Base-by-base conservation (phyloP, 202 grass and related monocot genomes). In the Zizania palustris region DNA sequence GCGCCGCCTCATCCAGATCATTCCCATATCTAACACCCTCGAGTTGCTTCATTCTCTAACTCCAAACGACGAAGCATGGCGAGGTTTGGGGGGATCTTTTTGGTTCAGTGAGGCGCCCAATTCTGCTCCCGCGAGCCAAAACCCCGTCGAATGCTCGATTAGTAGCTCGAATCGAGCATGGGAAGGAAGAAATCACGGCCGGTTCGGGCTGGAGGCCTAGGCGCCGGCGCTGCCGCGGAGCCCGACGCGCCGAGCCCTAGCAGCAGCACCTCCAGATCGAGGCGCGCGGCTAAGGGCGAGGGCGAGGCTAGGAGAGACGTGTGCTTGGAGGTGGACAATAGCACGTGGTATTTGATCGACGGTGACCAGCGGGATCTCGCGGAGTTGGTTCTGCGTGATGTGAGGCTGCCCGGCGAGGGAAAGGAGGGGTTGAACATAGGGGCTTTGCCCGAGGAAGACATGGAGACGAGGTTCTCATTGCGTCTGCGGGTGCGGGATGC, bases 131-230 rank as follows among this genome's bases (percentile, higher is more conserved):
- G 16, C 15, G 4, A 14, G 46, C 67, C 72, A 72, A 76, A 71
- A 72, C 65, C 64, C 42, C 33, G 45, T 1, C 72, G 11, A 48
- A 79, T 83, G 80, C 45, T 41, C 41, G 16, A 51, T 33, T 5
- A 42, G 2, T 58, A 39, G 71, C 64, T 22, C 68, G 72, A 80
- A 59, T 53, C 56, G 42, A 49, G 62, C 65, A 97, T 97, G 93
- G 90, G 88, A 42, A 85, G 90, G 82, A 91, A 79, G 64, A 97
- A 97, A 65, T 79, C 90, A 71, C 78, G 55, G 33, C 88, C 90
- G 41, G 82, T 74, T 71, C 76, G 84, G 46, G 87, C 88, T 12
- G 70, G 19, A 45, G 70, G 61, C 65, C 21, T 60, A 37, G 53
- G 18, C 66, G 69, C 66, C 70, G 34, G 62, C 45, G 61, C 66